These are phyloP conservation scores for Gleditsia sinensis DNA, from an alignment of 306 rosid genomes.

Conservation along the genomic window DNA sequence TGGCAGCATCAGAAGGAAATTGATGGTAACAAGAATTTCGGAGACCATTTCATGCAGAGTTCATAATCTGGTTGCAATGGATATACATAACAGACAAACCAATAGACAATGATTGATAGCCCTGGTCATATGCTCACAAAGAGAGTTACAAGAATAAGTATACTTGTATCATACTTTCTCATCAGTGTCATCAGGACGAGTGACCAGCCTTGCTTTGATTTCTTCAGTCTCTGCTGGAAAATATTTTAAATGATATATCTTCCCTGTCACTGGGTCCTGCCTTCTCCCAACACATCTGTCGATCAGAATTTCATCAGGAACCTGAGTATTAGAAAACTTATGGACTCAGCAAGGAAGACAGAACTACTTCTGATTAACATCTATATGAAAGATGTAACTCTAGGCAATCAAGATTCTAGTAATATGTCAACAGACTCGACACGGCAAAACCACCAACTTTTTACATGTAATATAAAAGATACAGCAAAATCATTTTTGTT, in stretches of 20 bases:
- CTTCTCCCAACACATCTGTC: conserved; percentile 97
- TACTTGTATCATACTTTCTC: conserved; percentile 59
- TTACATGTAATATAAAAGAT: background rate
- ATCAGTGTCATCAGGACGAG: conserved; percentile 86
- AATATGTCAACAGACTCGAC: conserved; percentile 5
- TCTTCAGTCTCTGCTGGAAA: conserved; percentile 82
- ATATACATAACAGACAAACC: background rate
- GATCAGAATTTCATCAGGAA: conserved; percentile 98
- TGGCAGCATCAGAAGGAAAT: background rate
- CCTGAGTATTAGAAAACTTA: conserved; percentile 75
- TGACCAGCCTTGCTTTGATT: conserved; percentile 68
- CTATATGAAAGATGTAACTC: conserved; percentile 1
- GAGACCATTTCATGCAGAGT: conserved; percentile 3
- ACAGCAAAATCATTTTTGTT: background rate
- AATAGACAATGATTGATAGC: background rate
- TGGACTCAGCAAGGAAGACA: conserved; percentile 36
- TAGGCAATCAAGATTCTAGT: conserved; percentile 13
- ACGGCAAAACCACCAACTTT: conserved; percentile 1
- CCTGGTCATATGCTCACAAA: conserved; percentile 9
- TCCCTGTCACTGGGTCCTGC: conserved; percentile 82
- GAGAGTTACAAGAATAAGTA: background rate
- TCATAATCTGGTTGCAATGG: background rate
- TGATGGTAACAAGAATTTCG: conserved; percentile 3
- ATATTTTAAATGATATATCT: conserved; percentile 74
- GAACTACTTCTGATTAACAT: conserved; percentile 18